Evolutionary conservation across 2,329 filamentous ascomycete species (phyloP).

Genomic region (Dactylella cylindrospora): DNA sequence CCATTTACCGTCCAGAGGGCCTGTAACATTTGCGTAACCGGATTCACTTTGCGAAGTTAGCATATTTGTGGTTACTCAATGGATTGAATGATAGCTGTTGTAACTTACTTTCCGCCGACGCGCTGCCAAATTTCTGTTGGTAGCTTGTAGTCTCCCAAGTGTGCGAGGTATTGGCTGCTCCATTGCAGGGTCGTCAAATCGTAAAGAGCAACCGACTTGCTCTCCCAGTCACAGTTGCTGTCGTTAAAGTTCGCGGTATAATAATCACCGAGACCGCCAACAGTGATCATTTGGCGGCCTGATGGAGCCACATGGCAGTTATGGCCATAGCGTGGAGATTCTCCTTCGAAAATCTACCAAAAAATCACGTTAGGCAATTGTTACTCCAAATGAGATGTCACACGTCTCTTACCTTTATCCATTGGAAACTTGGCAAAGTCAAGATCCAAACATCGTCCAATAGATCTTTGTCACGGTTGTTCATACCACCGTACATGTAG

Average conservation of each 20-base stretch:
- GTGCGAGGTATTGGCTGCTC: constrained; percentile 21
- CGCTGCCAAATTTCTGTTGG: constrained; percentile 34
- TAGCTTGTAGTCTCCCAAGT: constrained; percentile 10
- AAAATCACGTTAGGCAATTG: neutral
- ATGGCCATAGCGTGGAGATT: constrained; percentile 34
- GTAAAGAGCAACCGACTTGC: constrained; percentile 32
- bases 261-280: constrained; percentile 26
- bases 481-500: constrained; percentile 34
- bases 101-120: constrained; percentile 35
- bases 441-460: constrained; percentile 48
- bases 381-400: neutral
- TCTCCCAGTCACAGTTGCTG: constrained; percentile 31
- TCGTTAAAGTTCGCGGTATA: constrained; percentile 38
- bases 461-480: constrained; percentile 5
- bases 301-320: constrained; percentile 33
- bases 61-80: neutral
- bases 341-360: constrained; percentile 30
- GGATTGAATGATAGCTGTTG: too few relatives aligned
- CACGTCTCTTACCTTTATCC: constrained; percentile 44
- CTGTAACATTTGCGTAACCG: constrained; percentile 6
- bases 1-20: constrained; percentile 16
- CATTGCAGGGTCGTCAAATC: constrained; percentile 34
- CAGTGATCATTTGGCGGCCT: constrained; percentile 40
- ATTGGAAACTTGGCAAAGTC: constrained; percentile 48
- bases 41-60: neutral